These are phyloP conservation scores for Wickerhamiella allomyrinae DNA, from an alignment of 805 yeast genomes.

Conservation along the genomic window DNA sequence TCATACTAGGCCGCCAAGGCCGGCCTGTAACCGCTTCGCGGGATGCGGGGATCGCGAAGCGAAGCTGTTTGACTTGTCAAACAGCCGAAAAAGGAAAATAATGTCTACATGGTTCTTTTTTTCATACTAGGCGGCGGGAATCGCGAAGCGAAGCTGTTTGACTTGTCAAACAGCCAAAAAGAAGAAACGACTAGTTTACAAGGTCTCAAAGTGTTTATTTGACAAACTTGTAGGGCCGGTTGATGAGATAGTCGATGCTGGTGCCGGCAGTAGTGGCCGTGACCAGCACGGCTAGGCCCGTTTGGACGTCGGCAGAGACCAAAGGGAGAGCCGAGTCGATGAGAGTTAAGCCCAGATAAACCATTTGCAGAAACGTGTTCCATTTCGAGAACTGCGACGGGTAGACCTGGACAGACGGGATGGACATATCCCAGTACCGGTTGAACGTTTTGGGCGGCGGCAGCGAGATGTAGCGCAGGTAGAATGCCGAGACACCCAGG, in stretches of 20 bases:
- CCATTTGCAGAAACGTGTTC: constrained; percentile 88
- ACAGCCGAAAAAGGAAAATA: too few relatives aligned
- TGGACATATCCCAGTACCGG: constrained; percentile 64
- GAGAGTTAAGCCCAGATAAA: constrained; percentile 57
- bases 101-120: too few relatives aligned
- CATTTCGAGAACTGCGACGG: constrained; percentile 78
- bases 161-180: too few relatives aligned
- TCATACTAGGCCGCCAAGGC: too few relatives aligned
- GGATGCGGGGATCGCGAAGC: too few relatives aligned
- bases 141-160: too few relatives aligned
- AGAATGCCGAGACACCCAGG: constrained; percentile 57
- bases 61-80: too few relatives aligned
- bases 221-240: constrained; percentile 14
- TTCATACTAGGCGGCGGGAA: too few relatives aligned
- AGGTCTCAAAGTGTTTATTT: constrained; percentile 1
- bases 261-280: constrained; percentile 44
- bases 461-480: constrained; percentile 55
- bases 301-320: constrained; percentile 16
- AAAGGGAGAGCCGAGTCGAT: constrained; percentile 38
- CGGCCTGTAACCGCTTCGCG: too few relatives aligned
- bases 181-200: not conserved
- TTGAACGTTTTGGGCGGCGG: constrained; percentile 61
- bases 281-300: constrained; percentile 28
- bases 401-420: constrained; percentile 71
- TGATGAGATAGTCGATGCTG: not conserved